A percentile compares a stretch with the other conserved stretches of the same genome.
phyloP scores from a whole-genome alignment of 495 filamentous ascomycete species.

The Neurospora discreta region DNA sequence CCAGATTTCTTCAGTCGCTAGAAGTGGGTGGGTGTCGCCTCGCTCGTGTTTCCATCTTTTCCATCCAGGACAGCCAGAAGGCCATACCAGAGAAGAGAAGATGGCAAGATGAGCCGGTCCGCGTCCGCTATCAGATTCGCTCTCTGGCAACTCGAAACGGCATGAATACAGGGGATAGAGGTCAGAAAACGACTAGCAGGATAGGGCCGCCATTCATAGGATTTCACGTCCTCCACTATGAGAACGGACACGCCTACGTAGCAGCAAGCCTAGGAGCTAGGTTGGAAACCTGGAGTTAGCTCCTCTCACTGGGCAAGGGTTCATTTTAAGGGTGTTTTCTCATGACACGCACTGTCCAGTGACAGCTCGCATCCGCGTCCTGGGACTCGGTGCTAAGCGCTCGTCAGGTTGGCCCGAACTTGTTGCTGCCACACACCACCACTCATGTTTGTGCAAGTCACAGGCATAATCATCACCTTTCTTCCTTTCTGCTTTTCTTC shows the following conservation, averaged over 20 bases:
- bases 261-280: not conserved
- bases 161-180: not conserved
- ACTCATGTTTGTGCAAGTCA: not conserved
- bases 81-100: not conserved
- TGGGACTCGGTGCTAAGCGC: conserved; percentile 19
- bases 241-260: not conserved
- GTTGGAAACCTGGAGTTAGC: not conserved
- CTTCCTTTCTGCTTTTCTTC: conserved; percentile 2
- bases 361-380: conserved; percentile 12
- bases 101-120: conserved; percentile 10
- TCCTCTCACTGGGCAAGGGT: conserved; percentile 2
- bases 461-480: conserved; percentile 2
- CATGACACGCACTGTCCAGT: conserved; percentile 15
- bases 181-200: not conserved
- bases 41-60: conserved; percentile 17
- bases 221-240: not conserved
- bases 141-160: not conserved
- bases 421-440: conserved; percentile 18
- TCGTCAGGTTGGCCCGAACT: conserved; percentile 13
- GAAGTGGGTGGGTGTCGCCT: conserved; percentile 7
- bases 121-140: conserved; percentile 11
- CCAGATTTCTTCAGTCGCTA: not conserved
- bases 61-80: conserved; percentile 3
- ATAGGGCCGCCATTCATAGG: not conserved
- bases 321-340: conserved; percentile 21